Percentiles rank a stretch among this genome's conserved stretches.
These are phyloP conservation scores for Rhypophila decipiens DNA, from an alignment of 495 filamentous ascomycete species.

Conservation along the genomic window DNA sequence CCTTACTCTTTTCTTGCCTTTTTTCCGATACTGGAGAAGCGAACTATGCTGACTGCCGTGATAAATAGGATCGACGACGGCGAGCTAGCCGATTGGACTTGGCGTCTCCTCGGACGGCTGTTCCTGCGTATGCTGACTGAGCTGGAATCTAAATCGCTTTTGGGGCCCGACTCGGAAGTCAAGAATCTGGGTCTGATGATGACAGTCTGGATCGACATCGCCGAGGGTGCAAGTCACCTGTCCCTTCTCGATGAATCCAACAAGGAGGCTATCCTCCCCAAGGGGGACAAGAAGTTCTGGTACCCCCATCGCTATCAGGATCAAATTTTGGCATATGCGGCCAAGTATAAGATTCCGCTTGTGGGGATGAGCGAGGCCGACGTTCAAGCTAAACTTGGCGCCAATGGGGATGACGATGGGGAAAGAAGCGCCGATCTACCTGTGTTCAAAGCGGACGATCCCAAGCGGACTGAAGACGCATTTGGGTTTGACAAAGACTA, in stretches of 20 bases:
- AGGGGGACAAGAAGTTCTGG: slow-evolving; percentile 18
- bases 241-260: neutral
- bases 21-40: too few species aligned
- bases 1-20: too few species aligned
- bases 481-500: slow-evolving; percentile 10
- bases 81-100: slow-evolving; percentile 9
- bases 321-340: slow-evolving; percentile 17
- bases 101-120: slow-evolving; percentile 25
- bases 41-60: too few species aligned
- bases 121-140: slow-evolving; percentile 31
- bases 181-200: slow-evolving; percentile 27
- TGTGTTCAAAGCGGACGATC: neutral
- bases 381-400: slow-evolving; percentile 24
- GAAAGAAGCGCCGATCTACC: slow-evolving; percentile 16
- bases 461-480: slow-evolving; percentile 13
- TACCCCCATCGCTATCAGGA: slow-evolving; percentile 5
- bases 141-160: slow-evolving; percentile 22
- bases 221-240: slow-evolving; percentile 1
- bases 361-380: too few species aligned
- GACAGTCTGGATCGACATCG: slow-evolving; percentile 24
- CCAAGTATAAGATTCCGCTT: slow-evolving; percentile 16
- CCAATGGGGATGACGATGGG: slow-evolving; percentile 12
- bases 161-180: slow-evolving; percentile 21
- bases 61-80: slow-evolving; percentile 26
- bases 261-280: slow-evolving; percentile 8